Evolutionary conservation across 1,284 basidiomycete species (phyloP).

Genomic region (Phellopilus nigrolimitatus): DNA sequence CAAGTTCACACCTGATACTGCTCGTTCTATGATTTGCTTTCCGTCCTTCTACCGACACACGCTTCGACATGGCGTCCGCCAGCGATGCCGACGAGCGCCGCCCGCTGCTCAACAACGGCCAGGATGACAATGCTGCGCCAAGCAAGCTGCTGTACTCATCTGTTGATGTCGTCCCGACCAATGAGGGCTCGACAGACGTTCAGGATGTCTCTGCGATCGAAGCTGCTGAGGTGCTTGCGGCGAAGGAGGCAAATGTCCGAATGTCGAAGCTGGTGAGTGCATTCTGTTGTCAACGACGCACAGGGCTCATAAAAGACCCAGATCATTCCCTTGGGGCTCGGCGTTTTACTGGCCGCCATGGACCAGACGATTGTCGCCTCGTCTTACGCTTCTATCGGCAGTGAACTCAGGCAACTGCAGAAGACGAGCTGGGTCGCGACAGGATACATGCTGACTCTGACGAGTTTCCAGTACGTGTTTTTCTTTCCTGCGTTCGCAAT

Average conservation of each 20-base stretch:
- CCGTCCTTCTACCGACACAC: no score
- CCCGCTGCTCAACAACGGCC: background rate
- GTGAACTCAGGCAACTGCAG: slow-evolving; percentile 56
- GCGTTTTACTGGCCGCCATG: slow-evolving; percentile 55
- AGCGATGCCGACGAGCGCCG: slow-evolving; percentile 1
- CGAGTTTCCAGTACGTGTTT: slow-evolving; percentile 52
- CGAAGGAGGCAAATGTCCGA: slow-evolving; percentile 5
- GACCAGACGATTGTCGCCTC: slow-evolving; percentile 58
- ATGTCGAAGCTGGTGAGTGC: slow-evolving; percentile 15
- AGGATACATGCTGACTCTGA: slow-evolving; percentile 55
- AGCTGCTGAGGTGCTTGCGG: slow-evolving; percentile 4
- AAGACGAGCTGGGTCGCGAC: slow-evolving; percentile 66
- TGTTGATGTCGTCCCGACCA: slow-evolving; percentile 7
- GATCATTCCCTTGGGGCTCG: slow-evolving; percentile 53
- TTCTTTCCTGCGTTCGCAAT: background rate
- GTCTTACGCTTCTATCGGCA: slow-evolving; percentile 57
- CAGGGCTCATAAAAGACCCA: no score
- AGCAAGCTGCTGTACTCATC: slow-evolving; percentile 7
- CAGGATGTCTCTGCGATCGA: slow-evolving; percentile 3
- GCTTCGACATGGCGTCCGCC: no score
- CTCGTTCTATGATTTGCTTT: no score
- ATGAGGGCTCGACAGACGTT: background rate
- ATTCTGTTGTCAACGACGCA: background rate
- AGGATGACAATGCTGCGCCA: background rate
- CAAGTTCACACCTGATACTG: no score